These are phyloP conservation scores for Cyberlindnera mycetangii DNA, from an alignment of 805 yeast species.

Conservation along the genomic window DNA sequence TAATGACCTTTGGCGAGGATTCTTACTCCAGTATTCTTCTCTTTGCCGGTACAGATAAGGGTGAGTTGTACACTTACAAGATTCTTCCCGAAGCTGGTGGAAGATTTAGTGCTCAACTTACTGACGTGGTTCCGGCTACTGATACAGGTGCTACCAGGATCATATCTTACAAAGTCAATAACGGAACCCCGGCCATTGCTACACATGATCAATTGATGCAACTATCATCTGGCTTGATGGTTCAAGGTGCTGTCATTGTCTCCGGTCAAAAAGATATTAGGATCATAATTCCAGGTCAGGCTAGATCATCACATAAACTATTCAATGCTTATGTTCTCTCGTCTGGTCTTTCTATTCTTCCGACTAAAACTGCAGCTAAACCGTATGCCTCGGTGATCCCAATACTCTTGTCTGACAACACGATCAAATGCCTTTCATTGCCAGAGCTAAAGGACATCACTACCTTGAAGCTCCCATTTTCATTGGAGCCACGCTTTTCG, in stretches of 20 bases:
- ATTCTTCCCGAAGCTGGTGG: conserved; percentile 64
- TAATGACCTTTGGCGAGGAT: conserved; percentile 65
- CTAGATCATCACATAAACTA: conserved; percentile 61
- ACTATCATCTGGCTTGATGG: conserved; percentile 55
- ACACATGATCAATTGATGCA: conserved; percentile 52
- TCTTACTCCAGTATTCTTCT: conserved; percentile 69
- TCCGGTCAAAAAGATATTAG: conserved; percentile 60
- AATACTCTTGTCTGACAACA: conserved; percentile 43
- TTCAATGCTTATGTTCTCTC: conserved; percentile 45
- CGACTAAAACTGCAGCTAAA: conserved; percentile 22
- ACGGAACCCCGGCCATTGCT: conserved; percentile 68
- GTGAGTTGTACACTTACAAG: conserved; percentile 65
- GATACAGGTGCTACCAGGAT: conserved; percentile 49
- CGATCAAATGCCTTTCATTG: conserved; percentile 44
- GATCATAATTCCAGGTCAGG: conserved; percentile 55
- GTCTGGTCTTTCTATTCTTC: conserved; percentile 50
- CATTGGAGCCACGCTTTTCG: conserved; percentile 39
- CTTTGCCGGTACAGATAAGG: conserved; percentile 73
- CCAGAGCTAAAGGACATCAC: conserved; percentile 64
- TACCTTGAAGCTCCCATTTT: conserved; percentile 42
- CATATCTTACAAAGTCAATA: conserved; percentile 52
- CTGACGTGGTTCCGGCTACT: conserved; percentile 46
- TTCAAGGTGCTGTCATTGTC: conserved; percentile 61
- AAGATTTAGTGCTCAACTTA: conserved; percentile 52
- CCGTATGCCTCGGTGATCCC: conserved; percentile 47